Conservation (phyloP, 345 rosid species). For the Garcia nutans region DNA sequence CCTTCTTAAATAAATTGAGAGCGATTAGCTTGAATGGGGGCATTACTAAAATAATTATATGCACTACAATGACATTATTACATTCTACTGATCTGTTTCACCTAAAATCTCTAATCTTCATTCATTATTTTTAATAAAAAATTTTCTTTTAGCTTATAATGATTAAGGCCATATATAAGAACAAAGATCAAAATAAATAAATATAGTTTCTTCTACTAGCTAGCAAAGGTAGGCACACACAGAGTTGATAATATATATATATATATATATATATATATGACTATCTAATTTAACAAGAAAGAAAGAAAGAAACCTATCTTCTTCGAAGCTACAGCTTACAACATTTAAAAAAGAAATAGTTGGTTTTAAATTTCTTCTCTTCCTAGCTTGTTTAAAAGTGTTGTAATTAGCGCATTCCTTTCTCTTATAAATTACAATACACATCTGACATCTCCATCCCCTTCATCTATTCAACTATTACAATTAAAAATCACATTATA, state of each 20-base stretch:
- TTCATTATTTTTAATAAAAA: neutral
- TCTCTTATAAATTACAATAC: no score
- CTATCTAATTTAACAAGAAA: no score
- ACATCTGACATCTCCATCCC: no score
- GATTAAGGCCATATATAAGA: slow-evolving; percentile 2
- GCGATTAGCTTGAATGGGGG: slow-evolving; percentile 27
- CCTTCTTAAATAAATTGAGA: slow-evolving; percentile 13
- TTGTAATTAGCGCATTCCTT: slow-evolving; percentile 77
- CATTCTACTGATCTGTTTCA: neutral
- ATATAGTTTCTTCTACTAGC: neutral
- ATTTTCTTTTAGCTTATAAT: neutral
- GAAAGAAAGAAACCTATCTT: slow-evolving; percentile 7
- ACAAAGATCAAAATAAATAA: neutral
- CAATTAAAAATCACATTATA: no score
- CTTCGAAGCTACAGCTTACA: slow-evolving; percentile 15
- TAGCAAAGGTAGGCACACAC: neutral
- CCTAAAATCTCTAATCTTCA: neutral
- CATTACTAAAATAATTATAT: slow-evolving; percentile 21
- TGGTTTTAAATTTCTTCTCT: slow-evolving; percentile 51
- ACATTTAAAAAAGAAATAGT: no score
- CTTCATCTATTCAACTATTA: no score
- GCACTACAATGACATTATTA: slow-evolving; percentile 11
- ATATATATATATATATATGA: no score
- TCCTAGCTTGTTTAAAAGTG: slow-evolving; percentile 64
- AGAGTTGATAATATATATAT: no score